Evolutionary conservation across 345 rosid species (phyloP), one percentile per base, ranked within the genome.

Genomic region (Dimocarpus longan): DNA sequence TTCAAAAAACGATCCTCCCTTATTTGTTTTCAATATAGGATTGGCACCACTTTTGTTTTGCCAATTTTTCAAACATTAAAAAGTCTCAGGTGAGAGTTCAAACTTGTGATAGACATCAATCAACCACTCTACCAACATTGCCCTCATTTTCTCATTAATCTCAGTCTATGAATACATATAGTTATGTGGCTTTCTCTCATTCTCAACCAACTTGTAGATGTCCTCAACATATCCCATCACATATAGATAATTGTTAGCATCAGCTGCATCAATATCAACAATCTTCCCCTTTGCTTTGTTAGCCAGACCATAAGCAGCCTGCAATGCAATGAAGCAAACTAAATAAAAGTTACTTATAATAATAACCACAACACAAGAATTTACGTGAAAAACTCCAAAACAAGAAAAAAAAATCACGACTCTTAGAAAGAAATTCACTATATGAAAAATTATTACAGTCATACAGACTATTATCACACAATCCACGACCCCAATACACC

Each of bases 141-240:
- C 86, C 79, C 98, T 87, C 98, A 97, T 97, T 86, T 86, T 92
- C 84, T 86, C 95, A 67, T 87, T 93, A 12, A 97, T 87, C 70
- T 93, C 96, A 4, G 95, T 84, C 80, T 97, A 98, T 11, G 80
- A 83, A 32, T 78, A 85, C 88, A 96, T 91, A 85, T 97, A 97
- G 80, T 81, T 80, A 9, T 21, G 71, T 22, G 98, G 97, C 81
- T 84, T 82, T 81, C 87, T 81, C 85, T 97, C 98, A 18, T 87
- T 89, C 98, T 94, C 99, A 63, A 80, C 97, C 62, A 85, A 85
- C 84, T 93, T 94, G 79, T 94, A 97, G 39, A 96, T 91, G 80
- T 96, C 98, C 64, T 96, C 98, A 26, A 94, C 91, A 75, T 97
- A 97, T 64, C 94, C 99, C 0, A 89, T 88, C 11, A 85, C 98